Conservation (phyloP, 2,329 filamentous ascomycete species). For the Lanzia echinophila region DNA sequence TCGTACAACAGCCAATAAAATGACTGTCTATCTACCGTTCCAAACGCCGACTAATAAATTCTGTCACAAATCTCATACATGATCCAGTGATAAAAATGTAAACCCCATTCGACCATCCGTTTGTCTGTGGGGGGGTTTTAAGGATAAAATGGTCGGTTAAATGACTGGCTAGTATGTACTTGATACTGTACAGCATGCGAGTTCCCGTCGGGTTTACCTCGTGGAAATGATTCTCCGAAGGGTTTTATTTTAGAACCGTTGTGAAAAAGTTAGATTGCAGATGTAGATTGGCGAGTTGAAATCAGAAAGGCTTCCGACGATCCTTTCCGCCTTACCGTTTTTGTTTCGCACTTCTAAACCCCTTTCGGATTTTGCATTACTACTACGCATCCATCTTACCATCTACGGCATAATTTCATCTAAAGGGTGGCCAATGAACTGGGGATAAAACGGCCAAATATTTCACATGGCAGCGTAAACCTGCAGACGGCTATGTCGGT, state of each 20-base stretch:
- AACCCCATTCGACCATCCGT: not conserved
- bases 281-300: slow-evolving; percentile 12
- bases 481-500: slow-evolving; percentile 5
- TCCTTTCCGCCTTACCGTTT: slow-evolving; percentile 11
- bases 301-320: slow-evolving; percentile 1
- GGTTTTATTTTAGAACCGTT: slow-evolving; percentile 6
- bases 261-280: slow-evolving; percentile 7
- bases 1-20: not conserved
- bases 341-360: slow-evolving; percentile 7
- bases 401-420: not conserved
- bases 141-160: not conserved
- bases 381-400: slow-evolving; percentile 3
- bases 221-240: slow-evolving; percentile 5
- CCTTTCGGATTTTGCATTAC: slow-evolving; percentile 1
- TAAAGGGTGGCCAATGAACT: slow-evolving; percentile 1
- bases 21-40: not conserved
- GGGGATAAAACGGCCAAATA: not conserved
- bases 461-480: slow-evolving; percentile 6
- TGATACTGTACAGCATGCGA: not conserved
- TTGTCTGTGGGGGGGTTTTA: not conserved
- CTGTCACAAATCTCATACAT: not conserved
- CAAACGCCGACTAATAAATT: slow-evolving; percentile 3
- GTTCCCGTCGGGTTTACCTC: slow-evolving; percentile 1
- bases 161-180: no score
- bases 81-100: not conserved